Evolutionary conservation across 2,329 filamentous ascomycete genomes (phyloP).

Genomic region (Fusarium lateritium): DNA sequence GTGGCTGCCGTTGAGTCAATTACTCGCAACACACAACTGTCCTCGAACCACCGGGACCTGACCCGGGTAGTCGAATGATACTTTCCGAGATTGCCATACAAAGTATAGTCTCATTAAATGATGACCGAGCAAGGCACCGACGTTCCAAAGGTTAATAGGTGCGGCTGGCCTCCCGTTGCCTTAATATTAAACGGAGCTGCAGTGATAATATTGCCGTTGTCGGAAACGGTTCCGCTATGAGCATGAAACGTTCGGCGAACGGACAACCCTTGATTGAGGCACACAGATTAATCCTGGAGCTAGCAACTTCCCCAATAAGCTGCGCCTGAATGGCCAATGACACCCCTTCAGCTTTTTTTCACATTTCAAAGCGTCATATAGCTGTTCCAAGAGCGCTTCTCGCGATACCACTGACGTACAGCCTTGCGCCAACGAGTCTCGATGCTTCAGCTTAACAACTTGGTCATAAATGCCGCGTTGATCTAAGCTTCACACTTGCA

Average conservation of each 20-base stretch:
- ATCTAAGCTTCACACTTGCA: neutral
- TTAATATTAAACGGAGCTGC: slow-evolving; percentile 3
- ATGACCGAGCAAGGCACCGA: neutral
- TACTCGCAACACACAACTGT: neutral
- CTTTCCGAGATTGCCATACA: slow-evolving; percentile 4
- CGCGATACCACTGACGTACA: neutral
- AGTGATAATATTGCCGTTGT: neutral
- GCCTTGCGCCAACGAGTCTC: neutral
- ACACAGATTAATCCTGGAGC: neutral
- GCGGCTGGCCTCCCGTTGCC: neutral
- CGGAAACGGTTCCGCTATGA: slow-evolving; percentile 18
- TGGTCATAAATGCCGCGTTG: slow-evolving; percentile 3
- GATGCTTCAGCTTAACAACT: neutral
- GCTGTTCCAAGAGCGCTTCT: neutral
- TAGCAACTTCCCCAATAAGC: neutral
- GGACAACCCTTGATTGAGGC: neutral
- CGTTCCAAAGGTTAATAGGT: neutral
- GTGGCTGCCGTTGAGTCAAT: slow-evolving; percentile 2
- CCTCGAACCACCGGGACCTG: slow-evolving; percentile 8
- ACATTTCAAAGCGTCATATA: neutral
- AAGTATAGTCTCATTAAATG: slow-evolving; percentile 8
- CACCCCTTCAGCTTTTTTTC: neutral
- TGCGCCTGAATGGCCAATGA: neutral
- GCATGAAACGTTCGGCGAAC: neutral
- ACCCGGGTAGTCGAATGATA: slow-evolving; percentile 1